Conservation (phyloP, 768 basidiomycete species). For the Tricholoma flavovirens region DNA sequence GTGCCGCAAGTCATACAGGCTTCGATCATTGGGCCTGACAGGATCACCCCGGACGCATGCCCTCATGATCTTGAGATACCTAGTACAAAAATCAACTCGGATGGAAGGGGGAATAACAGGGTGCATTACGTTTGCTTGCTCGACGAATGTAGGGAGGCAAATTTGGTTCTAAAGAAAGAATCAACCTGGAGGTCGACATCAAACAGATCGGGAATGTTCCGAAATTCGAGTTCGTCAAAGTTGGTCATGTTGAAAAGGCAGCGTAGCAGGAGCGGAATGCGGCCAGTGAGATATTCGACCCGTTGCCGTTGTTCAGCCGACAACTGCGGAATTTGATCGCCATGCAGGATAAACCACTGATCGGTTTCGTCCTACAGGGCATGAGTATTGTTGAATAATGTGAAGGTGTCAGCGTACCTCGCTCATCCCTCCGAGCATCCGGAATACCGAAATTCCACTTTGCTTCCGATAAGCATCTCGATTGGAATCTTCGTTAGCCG, state of each 20-base stretch:
- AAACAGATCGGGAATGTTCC: conserved; percentile 1
- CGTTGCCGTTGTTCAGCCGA: conserved; percentile 10
- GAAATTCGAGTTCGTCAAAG: conserved; percentile 8
- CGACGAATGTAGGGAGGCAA: not conserved
- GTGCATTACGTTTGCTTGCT: conserved; percentile 9
- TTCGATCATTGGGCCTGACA: conserved; percentile 7
- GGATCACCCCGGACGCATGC: conserved; percentile 7
- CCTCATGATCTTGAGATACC: conserved; percentile 12
- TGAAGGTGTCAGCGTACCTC: conserved; percentile 9
- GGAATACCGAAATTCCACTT: conserved; percentile 7
- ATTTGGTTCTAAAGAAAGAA: conserved; percentile 7
- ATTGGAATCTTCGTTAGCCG: conserved; percentile 11
- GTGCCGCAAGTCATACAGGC: conserved; percentile 11
- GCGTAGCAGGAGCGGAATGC: conserved; percentile 12
- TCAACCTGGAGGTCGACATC: conserved; percentile 6
- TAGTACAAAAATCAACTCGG: conserved; percentile 6
- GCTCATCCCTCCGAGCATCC: conserved; percentile 10
- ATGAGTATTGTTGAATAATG: conserved; percentile 7
- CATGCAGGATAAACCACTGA: conserved; percentile 10
- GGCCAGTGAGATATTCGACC: conserved; percentile 12
- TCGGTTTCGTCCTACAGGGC: conserved; percentile 10
- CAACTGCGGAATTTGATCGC: conserved; percentile 6
- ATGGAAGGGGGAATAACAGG: conserved; percentile 7
- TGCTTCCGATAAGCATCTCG: conserved; percentile 10
- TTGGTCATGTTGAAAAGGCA: conserved; percentile 7